Conservation (phyloP, 495 filamentous ascomycete species). For the Podospora pseudopauciseta region DNA sequence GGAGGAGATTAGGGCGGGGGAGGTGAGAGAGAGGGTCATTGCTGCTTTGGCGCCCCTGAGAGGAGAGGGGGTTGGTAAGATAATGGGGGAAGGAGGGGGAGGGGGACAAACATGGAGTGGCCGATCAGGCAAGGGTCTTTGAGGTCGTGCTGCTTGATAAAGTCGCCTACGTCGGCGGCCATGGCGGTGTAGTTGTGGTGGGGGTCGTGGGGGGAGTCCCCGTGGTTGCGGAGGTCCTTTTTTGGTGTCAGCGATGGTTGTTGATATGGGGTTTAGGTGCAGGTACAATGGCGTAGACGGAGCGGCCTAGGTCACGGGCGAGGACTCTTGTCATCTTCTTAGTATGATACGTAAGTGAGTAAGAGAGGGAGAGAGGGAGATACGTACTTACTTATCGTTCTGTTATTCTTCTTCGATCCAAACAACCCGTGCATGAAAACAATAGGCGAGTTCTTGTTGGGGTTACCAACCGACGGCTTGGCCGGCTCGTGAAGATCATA, state of each 20-base stretch:
- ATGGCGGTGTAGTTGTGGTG: conserved; percentile 81
- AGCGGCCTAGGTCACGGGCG: conserved; percentile 73
- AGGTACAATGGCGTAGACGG: conserved; percentile 75
- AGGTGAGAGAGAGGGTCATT: conserved; percentile 77
- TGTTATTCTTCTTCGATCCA: conserved; percentile 92
- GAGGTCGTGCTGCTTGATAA: conserved; percentile 71
- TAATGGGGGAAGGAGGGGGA: neutral
- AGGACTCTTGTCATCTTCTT: conserved; percentile 51
- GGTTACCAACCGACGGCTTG: conserved; percentile 31
- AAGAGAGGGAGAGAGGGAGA: neutral
- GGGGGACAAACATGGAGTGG: conserved; percentile 76
- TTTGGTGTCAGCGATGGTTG: conserved; percentile 1
- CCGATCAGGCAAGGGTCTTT: conserved; percentile 74
- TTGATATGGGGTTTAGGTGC: neutral
- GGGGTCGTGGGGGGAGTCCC: conserved; percentile 74
- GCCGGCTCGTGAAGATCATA: conserved; percentile 58
- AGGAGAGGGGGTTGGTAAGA: neutral
- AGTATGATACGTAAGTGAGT: neutral
- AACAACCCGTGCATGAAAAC: conserved; percentile 93
- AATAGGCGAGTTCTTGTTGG: conserved; percentile 58
- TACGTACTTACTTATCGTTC: conserved; percentile 92
- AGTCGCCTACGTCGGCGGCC: conserved; percentile 80
- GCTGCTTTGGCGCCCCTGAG: conserved; percentile 87
- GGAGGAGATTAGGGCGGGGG: conserved; percentile 59
- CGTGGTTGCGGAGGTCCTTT: conserved; percentile 89